Base-by-base conservation (phyloP, 2,329 filamentous ascomycete species). In the Diaporthe capsici region DNA sequence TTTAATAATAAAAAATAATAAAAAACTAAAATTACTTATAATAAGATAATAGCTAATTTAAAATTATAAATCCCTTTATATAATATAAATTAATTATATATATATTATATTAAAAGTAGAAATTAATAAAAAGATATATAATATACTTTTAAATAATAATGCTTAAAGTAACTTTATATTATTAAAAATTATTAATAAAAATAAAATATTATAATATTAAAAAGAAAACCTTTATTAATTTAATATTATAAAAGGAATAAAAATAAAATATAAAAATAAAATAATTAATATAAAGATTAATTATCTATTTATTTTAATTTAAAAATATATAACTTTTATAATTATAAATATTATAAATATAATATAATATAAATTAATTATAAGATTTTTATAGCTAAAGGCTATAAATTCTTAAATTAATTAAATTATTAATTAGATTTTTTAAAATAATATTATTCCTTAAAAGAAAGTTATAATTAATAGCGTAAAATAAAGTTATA, bases 101-200 rank as follows among this genome's bases (percentile, higher is more conserved):
- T 25, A 70, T 44, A 34, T 71, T 37, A 34, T 71, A 13, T 28
- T n/a, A 1, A 15, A 57, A 28, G 13, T 42, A 28, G 15, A 71
- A 68, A 25, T 44, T 28, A 28, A 44, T 44, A 51, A 1, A 51
- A 49, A 51, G 28, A 53, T 51, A 68, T 15, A 67, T 47, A 49
- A 22, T 22, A 22, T 31, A n/a, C 4, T 67, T 31, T 49, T 67
- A 68, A 37, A 68, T 51, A 68, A n/a, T 34, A 51, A 17, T 22
- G 6, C 9, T 51, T 51, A 68, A 37, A 8, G 28, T n/a, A 68
- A 68, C 17, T 68, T 53, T 51, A 68, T 68, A 51, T 68, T 68
- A 31, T 13, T 51, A 51, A 51, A 6, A 22, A 68, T 68, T 68
- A 68, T 68, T 51, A 53, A 68, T 51, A 68, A 22, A 37, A 7